Conservation (phyloP, 202 grass and related monocot genomes). For the Panicum virgatum region DNA sequence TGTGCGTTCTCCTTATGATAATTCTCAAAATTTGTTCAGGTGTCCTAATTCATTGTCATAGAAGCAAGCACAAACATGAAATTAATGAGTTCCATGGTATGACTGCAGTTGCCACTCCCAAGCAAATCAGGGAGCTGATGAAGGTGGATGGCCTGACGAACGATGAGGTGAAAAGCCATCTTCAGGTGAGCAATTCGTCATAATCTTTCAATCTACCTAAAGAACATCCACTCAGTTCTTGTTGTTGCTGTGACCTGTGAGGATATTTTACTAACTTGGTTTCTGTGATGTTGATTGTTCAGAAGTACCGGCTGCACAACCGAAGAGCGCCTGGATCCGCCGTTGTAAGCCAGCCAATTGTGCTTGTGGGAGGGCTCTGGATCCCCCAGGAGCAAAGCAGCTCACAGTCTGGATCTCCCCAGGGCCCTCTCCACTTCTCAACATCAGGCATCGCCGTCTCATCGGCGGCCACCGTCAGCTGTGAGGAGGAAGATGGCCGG, state of each 20-base stretch:
- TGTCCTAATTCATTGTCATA: not conserved
- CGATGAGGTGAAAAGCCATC: constrained; percentile 88
- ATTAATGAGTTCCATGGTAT: constrained; percentile 14
- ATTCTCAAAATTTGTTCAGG: not conserved
- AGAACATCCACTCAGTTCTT: not conserved
- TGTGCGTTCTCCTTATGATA: constrained; percentile 7
- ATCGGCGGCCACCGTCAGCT: constrained; percentile 44
- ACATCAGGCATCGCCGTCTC: constrained; percentile 42
- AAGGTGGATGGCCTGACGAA: constrained; percentile 81
- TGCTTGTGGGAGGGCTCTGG: constrained; percentile 46
- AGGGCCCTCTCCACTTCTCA: constrained; percentile 49
- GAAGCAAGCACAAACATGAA: not conserved
- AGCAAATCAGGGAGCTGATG: constrained; percentile 88
- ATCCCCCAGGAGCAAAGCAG: constrained; percentile 51
- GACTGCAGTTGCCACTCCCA: constrained; percentile 74
- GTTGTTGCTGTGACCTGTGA: not conserved
- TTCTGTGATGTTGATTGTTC: constrained; percentile 12
- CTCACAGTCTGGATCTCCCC: constrained; percentile 59
- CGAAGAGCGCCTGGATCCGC: constrained; percentile 32
- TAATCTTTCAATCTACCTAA: not conserved
- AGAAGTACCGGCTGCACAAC: constrained; percentile 79
- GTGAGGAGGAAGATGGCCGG: constrained; percentile 61
- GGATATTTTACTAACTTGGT: not conserved
- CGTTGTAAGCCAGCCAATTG: constrained; percentile 10
- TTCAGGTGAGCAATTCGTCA: constrained; percentile 62